These are phyloP conservation scores for Mycosarcoma mackinlayi DNA, from an alignment of 1,284 basidiomycete genomes.

Conservation along the genomic window DNA sequence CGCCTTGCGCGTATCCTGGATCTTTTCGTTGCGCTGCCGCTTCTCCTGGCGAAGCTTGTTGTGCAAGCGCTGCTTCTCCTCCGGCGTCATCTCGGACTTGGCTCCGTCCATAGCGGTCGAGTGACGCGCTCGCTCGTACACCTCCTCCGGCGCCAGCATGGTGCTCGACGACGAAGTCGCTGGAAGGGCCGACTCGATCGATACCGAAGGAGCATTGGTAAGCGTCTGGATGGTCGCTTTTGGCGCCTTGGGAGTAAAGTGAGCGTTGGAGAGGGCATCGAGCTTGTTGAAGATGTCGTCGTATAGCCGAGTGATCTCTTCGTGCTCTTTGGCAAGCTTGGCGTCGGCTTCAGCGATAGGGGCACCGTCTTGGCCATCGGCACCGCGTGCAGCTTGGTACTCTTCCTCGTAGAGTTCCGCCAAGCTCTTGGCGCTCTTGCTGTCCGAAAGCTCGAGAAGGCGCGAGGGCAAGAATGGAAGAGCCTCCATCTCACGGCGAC, in stretches of 20 bases:
- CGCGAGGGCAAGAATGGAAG: constrained; percentile 83
- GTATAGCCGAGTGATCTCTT: constrained; percentile 84
- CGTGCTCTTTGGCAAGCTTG: constrained; percentile 87
- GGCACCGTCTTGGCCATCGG: constrained; percentile 68
- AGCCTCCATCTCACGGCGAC: constrained; percentile 80
- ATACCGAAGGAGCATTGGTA: constrained; percentile 84
- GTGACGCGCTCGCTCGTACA: constrained; percentile 72
- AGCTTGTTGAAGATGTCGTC: constrained; percentile 87
- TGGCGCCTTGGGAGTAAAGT: constrained; percentile 94
- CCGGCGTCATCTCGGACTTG: constrained; percentile 84
- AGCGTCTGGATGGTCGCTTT: constrained; percentile 89
- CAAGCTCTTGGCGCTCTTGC: constrained; percentile 77
- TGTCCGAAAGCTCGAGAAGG: constrained; percentile 88
- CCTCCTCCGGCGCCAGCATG: constrained; percentile 93
- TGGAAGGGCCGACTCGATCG: constrained; percentile 89
- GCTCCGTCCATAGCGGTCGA: constrained; percentile 60
- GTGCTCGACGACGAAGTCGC: constrained; percentile 79
- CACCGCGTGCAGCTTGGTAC: constrained; percentile 76
- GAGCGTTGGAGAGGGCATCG: constrained; percentile 92
- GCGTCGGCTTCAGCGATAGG: constrained; percentile 83
- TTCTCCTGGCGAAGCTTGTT: constrained; percentile 72
- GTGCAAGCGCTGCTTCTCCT: constrained; percentile 76
- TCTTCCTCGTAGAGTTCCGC: constrained; percentile 97
- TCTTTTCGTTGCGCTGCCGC: constrained; percentile 80
- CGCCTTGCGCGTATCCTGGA: constrained; percentile 74